Percentiles rank a stretch among this genome's conserved stretches.
phyloP scores from a whole-genome alignment of 306 rosid genomes.

The Begonia fuchsioides region DNA sequence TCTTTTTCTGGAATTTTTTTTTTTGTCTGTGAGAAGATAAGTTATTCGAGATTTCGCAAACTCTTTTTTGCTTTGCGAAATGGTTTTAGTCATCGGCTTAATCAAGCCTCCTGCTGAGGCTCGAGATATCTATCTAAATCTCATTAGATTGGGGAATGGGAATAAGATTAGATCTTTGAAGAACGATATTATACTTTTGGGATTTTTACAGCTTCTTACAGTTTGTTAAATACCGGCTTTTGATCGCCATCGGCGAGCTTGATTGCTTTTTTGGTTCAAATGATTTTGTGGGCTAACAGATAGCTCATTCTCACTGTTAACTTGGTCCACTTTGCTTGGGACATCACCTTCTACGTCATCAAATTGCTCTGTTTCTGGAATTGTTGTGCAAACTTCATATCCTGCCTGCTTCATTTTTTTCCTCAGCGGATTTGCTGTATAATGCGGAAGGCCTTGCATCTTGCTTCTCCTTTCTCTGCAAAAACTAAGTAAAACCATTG shows the following conservation, averaged over 20 bases:
- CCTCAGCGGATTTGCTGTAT: neutral
- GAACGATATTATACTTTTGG: neutral
- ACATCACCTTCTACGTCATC: slow-evolving; percentile 3
- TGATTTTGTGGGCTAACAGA: neutral
- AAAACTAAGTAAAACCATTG: too few species aligned
- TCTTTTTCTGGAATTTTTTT: too few species aligned
- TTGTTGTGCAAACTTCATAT: slow-evolving; percentile 3
- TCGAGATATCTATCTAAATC: neutral
- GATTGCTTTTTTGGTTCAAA: slow-evolving; percentile 4
- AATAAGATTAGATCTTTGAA: slow-evolving; percentile 5
- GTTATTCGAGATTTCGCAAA: neutral
- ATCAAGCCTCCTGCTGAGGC: neutral
- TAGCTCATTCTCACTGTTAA: neutral
- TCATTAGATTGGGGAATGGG: neutral
- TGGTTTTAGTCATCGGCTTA: neutral
- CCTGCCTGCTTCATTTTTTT: neutral
- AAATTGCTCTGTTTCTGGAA: slow-evolving; percentile 6
- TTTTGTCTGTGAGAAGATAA: too few species aligned
- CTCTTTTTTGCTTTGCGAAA: neutral
- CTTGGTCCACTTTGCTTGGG: slow-evolving; percentile 2
- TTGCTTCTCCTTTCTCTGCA: slow-evolving; percentile 3
- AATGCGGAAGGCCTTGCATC: neutral
- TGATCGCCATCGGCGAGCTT: too few species aligned
- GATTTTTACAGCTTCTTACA: neutral
- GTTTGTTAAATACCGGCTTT: neutral